phyloP scores from a whole-genome alignment of 257 asterid genomes.

The Sherardia arvensis region DNA sequence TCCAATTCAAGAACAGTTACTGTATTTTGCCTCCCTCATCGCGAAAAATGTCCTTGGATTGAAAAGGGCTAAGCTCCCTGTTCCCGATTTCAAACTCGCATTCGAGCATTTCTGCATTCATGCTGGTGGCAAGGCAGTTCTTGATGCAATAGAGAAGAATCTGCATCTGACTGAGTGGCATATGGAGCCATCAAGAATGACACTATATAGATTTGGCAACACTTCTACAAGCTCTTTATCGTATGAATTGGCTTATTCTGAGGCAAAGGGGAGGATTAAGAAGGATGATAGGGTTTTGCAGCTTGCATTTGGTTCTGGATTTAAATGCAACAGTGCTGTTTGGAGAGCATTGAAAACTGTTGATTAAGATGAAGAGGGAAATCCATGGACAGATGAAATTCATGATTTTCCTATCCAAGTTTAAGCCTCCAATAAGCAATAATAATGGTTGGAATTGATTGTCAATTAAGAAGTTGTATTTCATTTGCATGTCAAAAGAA shows the following conservation, averaged over 20 bases:
- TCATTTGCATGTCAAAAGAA: neutral
- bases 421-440: neutral
- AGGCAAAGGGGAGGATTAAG: conserved; percentile 27
- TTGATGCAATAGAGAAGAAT: conserved; percentile 26
- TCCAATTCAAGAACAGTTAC: conserved; percentile 22
- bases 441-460: no score
- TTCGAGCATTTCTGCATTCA: conserved; percentile 38
- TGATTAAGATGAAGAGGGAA: conserved; percentile 17
- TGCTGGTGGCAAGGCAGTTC: conserved; percentile 29
- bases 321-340: conserved; percentile 26
- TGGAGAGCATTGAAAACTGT: conserved; percentile 23
- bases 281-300: conserved; percentile 25
- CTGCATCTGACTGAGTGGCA: conserved; percentile 17
- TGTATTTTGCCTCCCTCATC: conserved; percentile 5
- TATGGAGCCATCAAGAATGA: conserved; percentile 42
- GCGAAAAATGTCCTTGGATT: conserved; percentile 14
- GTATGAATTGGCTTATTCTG: conserved; percentile 32
- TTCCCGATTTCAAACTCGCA: conserved; percentile 31
- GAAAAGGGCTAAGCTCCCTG: conserved; percentile 13
- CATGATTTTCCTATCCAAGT: conserved; percentile 17
- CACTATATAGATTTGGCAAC: conserved; percentile 30
- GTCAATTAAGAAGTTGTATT: neutral
- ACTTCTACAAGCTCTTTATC: conserved; percentile 35
- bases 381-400: conserved; percentile 24
- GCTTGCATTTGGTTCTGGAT: conserved; percentile 27